Percentiles rank a stretch among this genome's conserved stretches.
Conservation (phyloP, 2,329 filamentous ascomycete genomes). For the Fusarium compactum region DNA sequence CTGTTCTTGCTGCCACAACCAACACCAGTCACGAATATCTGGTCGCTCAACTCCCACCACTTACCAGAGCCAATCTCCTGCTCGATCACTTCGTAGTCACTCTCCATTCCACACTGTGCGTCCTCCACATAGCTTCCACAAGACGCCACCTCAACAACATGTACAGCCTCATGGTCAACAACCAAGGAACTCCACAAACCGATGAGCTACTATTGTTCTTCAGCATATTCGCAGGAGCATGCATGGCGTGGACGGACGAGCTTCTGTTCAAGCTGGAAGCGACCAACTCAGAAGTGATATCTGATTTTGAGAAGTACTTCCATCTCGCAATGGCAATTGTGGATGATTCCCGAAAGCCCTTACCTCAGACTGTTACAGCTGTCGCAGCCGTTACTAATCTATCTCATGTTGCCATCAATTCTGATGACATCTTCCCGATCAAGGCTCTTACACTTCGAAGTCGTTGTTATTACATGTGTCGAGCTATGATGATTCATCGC, state of each 20-base stretch:
- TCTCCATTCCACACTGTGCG: not conserved
- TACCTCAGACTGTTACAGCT: not conserved
- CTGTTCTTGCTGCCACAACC: not conserved
- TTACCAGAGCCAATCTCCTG: not conserved
- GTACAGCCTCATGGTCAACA: fast-evolving
- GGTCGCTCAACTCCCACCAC: not conserved
- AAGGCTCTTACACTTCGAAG: not conserved
- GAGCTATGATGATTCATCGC: conserved; percentile 3
- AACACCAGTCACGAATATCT: not conserved
- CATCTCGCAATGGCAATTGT: not conserved
- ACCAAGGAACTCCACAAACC: fast-evolving
- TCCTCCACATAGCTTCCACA: conserved; percentile 1
- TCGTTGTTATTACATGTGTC: conserved; percentile 5
- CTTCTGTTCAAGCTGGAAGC: not conserved
- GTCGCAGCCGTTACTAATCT: not conserved
- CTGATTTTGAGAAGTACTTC: not conserved
- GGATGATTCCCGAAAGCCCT: not conserved
- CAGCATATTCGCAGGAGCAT: conserved; percentile 7
- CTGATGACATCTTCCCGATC: not conserved
- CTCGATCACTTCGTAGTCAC: not conserved
- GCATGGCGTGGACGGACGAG: conserved; percentile 4
- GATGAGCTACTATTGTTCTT: conserved; percentile 4
- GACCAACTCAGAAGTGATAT: not conserved
- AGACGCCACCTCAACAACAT: not conserved
- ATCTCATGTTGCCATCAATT: conserved; percentile 8